Conservation (phyloP, 176 grass and related monocot genomes). For the Raddia guianensis region DNA sequence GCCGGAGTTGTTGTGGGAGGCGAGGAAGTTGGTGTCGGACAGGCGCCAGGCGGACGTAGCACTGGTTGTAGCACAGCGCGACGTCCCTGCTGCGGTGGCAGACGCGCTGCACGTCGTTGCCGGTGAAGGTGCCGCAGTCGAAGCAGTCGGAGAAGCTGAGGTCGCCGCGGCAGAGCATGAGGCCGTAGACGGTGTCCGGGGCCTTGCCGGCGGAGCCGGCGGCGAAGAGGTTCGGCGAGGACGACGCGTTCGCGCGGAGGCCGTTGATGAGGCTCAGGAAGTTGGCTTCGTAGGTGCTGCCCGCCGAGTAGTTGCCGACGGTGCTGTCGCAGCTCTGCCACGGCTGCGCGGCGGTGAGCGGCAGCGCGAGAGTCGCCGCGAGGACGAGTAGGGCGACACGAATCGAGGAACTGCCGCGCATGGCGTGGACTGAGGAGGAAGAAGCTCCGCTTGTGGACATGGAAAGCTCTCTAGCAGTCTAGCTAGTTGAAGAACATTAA, state of each 20-base stretch:
- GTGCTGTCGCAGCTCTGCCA: neutral
- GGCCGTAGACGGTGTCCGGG: slow-evolving; percentile 36
- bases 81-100: slow-evolving; percentile 39
- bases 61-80: slow-evolving; percentile 48
- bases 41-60: slow-evolving; percentile 58
- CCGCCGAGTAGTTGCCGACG: slow-evolving; percentile 50
- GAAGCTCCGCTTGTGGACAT: neutral
- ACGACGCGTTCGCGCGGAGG: slow-evolving; percentile 2
- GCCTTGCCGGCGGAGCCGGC: neutral
- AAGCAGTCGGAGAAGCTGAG: slow-evolving; percentile 21
- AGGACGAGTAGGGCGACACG: slow-evolving; percentile 6
- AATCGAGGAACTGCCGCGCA: neutral
- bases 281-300: slow-evolving; percentile 43
- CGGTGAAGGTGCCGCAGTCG: slow-evolving; percentile 36
- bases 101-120: neutral
- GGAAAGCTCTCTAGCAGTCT: neutral
- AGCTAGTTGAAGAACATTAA: neutral
- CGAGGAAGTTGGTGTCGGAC: slow-evolving; percentile 44
- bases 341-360: slow-evolving; percentile 19
- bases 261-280: slow-evolving; percentile 3
- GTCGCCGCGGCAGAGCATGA: slow-evolving; percentile 66
- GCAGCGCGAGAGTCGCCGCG: neutral
- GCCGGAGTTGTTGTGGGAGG: slow-evolving; percentile 33
- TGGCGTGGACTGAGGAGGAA: neutral
- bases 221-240: slow-evolving; percentile 25